phyloP scores from a whole-genome alignment of 2,329 filamentous ascomycete species.

The Dactylonectria macrodidyma region DNA sequence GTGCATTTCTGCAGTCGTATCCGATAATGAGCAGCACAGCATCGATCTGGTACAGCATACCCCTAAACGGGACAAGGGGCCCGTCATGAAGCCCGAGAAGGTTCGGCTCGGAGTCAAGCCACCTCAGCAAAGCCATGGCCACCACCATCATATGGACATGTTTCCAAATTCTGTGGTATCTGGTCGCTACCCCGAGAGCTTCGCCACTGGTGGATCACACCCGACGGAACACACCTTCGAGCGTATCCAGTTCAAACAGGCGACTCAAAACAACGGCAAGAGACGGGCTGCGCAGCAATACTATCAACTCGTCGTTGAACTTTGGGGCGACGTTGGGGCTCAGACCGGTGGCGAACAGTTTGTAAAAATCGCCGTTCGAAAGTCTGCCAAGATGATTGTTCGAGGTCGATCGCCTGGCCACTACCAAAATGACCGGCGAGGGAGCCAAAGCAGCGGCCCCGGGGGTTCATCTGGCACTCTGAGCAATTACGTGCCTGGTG shows the following conservation, averaged over 20 bases:
- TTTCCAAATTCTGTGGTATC: constrained; percentile 57
- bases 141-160: constrained; percentile 62
- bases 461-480: constrained; percentile 75
- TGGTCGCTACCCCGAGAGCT: constrained; percentile 60
- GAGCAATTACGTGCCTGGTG: constrained; percentile 57
- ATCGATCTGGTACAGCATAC: constrained; percentile 93
- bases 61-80: constrained; percentile 91
- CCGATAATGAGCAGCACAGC: constrained; percentile 80
- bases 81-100: constrained; percentile 80
- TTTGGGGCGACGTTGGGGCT: constrained; percentile 78
- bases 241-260: constrained; percentile 94
- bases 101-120: constrained; percentile 79
- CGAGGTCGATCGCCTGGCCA: constrained; percentile 87
- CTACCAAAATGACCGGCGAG: constrained; percentile 79
- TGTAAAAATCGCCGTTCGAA: constrained; percentile 79
- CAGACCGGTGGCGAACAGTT: constrained; percentile 65
- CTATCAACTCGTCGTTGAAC: constrained; percentile 90
- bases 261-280: constrained; percentile 95
- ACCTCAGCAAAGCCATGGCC: constrained; percentile 62
- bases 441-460: constrained; percentile 78
- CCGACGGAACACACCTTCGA: constrained; percentile 80
- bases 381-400: constrained; percentile 89
- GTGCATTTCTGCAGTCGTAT: constrained; percentile 86
- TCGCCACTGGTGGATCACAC: constrained; percentile 55
- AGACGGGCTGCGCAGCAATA: constrained; percentile 91